A percentile compares a stretch with the other conserved stretches of the same genome.
Evolutionary conservation across 73 alveolate genomes (phyloP).

Genomic region (Symbiodinium pilosum): DNA sequence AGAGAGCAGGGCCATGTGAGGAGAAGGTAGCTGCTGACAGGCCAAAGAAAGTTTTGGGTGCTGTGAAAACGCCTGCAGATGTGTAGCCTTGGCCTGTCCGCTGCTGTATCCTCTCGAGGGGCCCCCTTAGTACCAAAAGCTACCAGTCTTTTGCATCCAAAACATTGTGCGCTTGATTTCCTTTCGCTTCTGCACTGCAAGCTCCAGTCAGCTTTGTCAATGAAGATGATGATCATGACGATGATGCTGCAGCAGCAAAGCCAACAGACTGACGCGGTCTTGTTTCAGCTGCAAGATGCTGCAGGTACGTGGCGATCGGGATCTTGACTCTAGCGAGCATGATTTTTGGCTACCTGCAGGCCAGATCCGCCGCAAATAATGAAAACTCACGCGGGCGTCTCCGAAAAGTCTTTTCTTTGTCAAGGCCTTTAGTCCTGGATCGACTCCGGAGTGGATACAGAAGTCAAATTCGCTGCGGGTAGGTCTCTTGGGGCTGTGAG

Average conservation of each 20-base stretch:
- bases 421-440: constrained; percentile 86
- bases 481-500: background rate
- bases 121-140: too few relatives aligned
- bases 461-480: constrained; percentile 38
- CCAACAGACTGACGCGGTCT: background rate
- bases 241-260: background rate
- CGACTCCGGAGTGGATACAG: constrained; percentile 69
- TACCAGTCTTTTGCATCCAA: too few relatives aligned
- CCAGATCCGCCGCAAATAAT: background rate
- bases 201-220: too few relatives aligned
- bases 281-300: too few relatives aligned
- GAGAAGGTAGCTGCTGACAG: too few relatives aligned
- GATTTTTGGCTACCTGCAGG: constrained; percentile 92
- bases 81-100: too few relatives aligned
- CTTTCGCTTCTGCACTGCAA: too few relatives aligned
- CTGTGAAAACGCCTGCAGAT: too few relatives aligned
- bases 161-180: too few relatives aligned
- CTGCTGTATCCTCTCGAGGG: background rate
- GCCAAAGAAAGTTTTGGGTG: too few relatives aligned
- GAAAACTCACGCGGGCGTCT: background rate
- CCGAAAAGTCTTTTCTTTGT: background rate
- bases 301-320: constrained; percentile 83
- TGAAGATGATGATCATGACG: background rate
- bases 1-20: too few relatives aligned
- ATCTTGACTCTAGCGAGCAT: constrained; percentile 83